Percentiles rank a stretch among this genome's conserved stretches.
These are phyloP conservation scores for Skeletonema marinoi DNA, from an alignment of 108 stramenopile genomes.

Conservation along the genomic window DNA sequence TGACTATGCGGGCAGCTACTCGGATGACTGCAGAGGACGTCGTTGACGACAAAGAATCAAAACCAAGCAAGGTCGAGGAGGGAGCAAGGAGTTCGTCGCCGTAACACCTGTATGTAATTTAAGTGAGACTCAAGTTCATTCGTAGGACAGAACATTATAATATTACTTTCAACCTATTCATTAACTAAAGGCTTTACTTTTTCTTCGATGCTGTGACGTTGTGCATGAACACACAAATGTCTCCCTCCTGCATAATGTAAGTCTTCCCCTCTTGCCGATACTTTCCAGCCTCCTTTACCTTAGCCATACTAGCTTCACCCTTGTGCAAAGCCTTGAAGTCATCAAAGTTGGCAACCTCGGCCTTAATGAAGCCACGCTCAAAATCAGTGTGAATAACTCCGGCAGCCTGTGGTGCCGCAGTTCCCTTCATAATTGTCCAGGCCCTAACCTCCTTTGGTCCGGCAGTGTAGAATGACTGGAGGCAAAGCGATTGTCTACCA, in stretches of 20 bases:
- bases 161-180: background rate
- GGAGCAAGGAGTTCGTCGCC: background rate
- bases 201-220: constrained; percentile 84
- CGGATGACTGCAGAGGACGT: constrained; percentile 12
- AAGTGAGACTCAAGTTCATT: background rate
- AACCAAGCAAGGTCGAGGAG: background rate
- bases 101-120: background rate
- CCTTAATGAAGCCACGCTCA: constrained; percentile 99
- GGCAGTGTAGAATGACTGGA: constrained; percentile 98
- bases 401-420: constrained; percentile 94
- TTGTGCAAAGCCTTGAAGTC: constrained; percentile 95
- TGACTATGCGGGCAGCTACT: constrained; percentile 24
- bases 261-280: constrained; percentile 96
- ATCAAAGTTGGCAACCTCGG: constrained; percentile 95
- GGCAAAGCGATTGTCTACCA: constrained; percentile 93
- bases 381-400: constrained; percentile 99
- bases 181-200: constrained; percentile 59
- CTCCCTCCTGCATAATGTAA: constrained; percentile 94
- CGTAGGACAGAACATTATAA: background rate
- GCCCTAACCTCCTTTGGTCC: constrained; percentile 98
- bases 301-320: constrained; percentile 92
- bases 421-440: constrained; percentile 97
- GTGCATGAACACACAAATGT: constrained; percentile 92
- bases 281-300: constrained; percentile 98
- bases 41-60: constrained; percentile 4